phyloP scores from a whole-genome alignment of 2,329 filamentous ascomycete species.

The Colletotrichum musae region DNA sequence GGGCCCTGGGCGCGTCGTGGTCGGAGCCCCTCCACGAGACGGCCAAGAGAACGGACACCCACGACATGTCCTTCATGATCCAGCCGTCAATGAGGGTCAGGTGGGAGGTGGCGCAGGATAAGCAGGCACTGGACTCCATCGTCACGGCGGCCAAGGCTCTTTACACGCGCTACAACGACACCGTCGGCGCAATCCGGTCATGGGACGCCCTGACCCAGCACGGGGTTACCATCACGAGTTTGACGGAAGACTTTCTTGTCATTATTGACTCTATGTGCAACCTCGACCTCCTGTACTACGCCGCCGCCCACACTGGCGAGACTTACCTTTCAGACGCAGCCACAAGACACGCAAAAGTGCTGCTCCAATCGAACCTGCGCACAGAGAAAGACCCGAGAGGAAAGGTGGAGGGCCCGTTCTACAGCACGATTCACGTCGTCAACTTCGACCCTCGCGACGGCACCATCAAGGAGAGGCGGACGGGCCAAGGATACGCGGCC shows the following conservation, averaged over 20 bases:
- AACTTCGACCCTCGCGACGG: conserved; percentile 63
- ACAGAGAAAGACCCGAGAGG: conserved; percentile 46
- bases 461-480: conserved; percentile 58
- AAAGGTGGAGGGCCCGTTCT: conserved; percentile 41
- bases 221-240: conserved; percentile 49
- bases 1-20: conserved; percentile 49
- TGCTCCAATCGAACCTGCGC: conserved; percentile 58
- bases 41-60: conserved; percentile 62
- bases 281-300: conserved; percentile 55
- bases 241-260: conserved; percentile 54
- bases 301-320: conserved; percentile 49
- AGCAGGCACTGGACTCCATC: conserved; percentile 55
- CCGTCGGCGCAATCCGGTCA: conserved; percentile 62
- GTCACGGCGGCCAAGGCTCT: conserved; percentile 61
- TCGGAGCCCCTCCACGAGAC: conserved; percentile 53
- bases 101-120: conserved; percentile 61
- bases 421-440: conserved; percentile 62
- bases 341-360: conserved; percentile 56
- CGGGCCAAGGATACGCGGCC: conserved; percentile 63
- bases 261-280: conserved; percentile 61
- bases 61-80: conserved; percentile 70
- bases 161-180: conserved; percentile 57
- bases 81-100: conserved; percentile 62
- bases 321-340: conserved; percentile 47
- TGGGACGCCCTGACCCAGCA: conserved; percentile 59